phyloP scores from a whole-genome alignment of 106 monocot species.

The Platanthera guangdongensis region DNA sequence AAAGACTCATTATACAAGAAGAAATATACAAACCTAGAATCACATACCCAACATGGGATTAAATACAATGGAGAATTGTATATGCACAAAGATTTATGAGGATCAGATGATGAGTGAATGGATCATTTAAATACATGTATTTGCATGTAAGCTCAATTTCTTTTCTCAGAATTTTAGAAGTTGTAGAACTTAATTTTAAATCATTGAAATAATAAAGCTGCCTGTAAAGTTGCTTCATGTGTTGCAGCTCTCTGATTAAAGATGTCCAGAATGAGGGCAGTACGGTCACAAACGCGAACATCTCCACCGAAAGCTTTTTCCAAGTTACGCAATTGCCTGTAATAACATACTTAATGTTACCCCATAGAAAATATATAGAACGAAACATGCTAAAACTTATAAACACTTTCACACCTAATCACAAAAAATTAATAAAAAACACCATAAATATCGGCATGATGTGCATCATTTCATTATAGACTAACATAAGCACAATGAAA shows the following conservation, averaged over 20 bases:
- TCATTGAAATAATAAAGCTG: slow-evolving; percentile 7
- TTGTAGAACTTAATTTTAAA: neutral
- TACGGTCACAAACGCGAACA: slow-evolving; percentile 95
- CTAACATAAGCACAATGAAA: neutral
- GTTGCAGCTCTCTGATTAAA: slow-evolving; percentile 98
- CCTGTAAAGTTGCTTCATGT: slow-evolving; percentile 98
- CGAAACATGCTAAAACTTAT: neutral
- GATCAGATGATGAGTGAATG: neutral
- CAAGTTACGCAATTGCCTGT: slow-evolving; percentile 91
- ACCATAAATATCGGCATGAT: neutral
- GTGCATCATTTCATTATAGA: neutral
- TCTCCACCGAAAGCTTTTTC: slow-evolving; percentile 89
- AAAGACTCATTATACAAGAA: too few relatives aligned
- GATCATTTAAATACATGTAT: slow-evolving; percentile 1
- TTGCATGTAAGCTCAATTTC: neutral
- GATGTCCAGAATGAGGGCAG: slow-evolving; percentile 97
- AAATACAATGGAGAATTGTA: neutral
- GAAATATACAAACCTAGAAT: too few relatives aligned
- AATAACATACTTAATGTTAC: neutral
- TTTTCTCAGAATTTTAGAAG: neutral
- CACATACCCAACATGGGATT: too few relatives aligned
- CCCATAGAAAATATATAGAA: neutral
- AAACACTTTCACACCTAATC: neutral
- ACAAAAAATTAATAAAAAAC: neutral
- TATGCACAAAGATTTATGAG: neutral